Evolutionary conservation across 2,329 filamentous ascomycete genomes (phyloP).

Genomic region (Ophiostoma perfectum): DNA sequence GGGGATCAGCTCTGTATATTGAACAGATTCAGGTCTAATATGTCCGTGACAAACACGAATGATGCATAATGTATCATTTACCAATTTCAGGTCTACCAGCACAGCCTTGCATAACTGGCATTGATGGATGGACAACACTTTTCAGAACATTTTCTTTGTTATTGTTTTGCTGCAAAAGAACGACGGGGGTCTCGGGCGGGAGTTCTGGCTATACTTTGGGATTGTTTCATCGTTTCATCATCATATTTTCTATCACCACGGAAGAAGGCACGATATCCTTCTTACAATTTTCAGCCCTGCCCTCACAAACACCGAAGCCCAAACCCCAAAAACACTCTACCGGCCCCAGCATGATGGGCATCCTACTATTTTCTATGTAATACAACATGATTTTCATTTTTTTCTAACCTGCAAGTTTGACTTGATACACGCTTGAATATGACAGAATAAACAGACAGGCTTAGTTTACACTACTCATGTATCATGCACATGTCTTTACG

Average conservation of each 20-base stretch:
- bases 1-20: neutral
- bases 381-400: slow-evolving; percentile 23
- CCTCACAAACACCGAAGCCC: slow-evolving; percentile 13
- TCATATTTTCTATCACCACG: slow-evolving; percentile 13
- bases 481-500: too few species aligned
- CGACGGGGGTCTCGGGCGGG: slow-evolving; percentile 21
- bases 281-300: neutral
- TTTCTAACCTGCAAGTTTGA: neutral
- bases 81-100: slow-evolving; percentile 7
- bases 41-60: neutral
- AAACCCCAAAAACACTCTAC: slow-evolving; percentile 13
- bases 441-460: too few species aligned
- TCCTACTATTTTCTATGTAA: slow-evolving; percentile 22
- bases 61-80: neutral
- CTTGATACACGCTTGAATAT: neutral
- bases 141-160: slow-evolving; percentile 1
- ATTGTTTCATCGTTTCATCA: slow-evolving; percentile 16
- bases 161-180: slow-evolving; percentile 16
- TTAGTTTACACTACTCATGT: too few species aligned
- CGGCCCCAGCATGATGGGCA: neutral
- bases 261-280: neutral
- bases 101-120: neutral
- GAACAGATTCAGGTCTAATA: neutral
- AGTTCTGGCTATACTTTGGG: slow-evolving; percentile 27
- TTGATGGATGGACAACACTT: slow-evolving; percentile 18